Base-by-base conservation (phyloP, 2,329 filamentous ascomycete species). In the Escovopsis sp. region DNA sequence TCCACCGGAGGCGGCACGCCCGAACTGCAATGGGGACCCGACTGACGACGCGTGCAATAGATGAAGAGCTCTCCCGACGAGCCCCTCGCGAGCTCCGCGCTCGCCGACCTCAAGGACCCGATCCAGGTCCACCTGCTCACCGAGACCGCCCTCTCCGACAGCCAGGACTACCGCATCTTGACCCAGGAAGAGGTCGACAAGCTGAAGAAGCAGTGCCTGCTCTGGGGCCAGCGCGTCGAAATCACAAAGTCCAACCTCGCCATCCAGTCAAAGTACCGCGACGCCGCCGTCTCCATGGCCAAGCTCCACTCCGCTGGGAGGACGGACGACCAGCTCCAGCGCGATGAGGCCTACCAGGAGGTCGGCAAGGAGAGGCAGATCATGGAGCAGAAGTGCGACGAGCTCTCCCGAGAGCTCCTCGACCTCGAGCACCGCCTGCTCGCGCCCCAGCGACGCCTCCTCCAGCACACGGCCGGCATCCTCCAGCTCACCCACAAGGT, bases 391-490 rank as follows among this genome's bases (percentile, higher is more conserved):
- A 88, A 82, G 55, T 92, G 88, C 46, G 85, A 94, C 46, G 81
- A 90, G 40, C 62, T 96, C 38, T 77, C 86, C 4, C 66, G 76
- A 28, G 84, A 94, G 48, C 62, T 96, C 27, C 84, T 82, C 61
- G 70, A 71, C 39, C 62, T 93, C 37, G 84, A 94, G 56, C 82
- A 81, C 54, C 66, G 80, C 44, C 63, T 79, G 39, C 76, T 85
- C 60, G 70, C 79, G 39, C 71, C 83, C 8, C 82, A 92, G 48
- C 72, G 72, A 47, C 73, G 76, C 41, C 62, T 98, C 31, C 62
- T 96, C 34, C 77, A 88, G 54, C 90, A 98, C 54, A 96, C 88
- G 0, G 87, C 90, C 12, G 88, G 84, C 31, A 83, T 98, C 27
- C 62, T 98, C 36, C 86, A 94, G 52, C 71, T 93, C 55, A 92